Percentiles rank a stretch among this genome's conserved stretches.
These are phyloP conservation scores for Pelargonium citronellum DNA, from an alignment of 441 rosid species.

Conservation along the genomic window DNA sequence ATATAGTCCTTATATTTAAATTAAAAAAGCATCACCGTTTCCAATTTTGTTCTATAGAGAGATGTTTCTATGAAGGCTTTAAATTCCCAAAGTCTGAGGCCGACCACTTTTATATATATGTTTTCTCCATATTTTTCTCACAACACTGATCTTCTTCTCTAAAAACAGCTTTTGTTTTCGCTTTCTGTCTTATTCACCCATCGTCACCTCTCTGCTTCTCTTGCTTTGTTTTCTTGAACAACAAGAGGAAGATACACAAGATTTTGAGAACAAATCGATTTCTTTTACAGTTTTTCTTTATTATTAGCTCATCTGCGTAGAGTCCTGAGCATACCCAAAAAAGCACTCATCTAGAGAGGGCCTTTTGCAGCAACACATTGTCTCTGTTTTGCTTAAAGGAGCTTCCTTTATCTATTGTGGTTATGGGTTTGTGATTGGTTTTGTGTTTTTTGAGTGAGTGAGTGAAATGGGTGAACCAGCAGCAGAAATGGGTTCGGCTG, in stretches of 20 bases:
- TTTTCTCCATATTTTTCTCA: conserved; percentile 11
- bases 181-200: background rate
- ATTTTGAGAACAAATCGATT: background rate
- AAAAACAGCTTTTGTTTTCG: conserved; percentile 21
- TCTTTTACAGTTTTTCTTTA: background rate
- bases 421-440: conserved; percentile 21
- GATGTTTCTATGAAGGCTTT: background rate
- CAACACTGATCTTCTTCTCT: conserved; percentile 17
- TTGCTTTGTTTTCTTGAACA: conserved; percentile 17
- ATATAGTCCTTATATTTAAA: no score
- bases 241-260: background rate
- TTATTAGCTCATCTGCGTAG: background rate
- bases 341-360: background rate
- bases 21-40: no score
- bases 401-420: background rate
- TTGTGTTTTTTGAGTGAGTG: conserved; percentile 17
- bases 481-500: conserved; percentile 39
- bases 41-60: no score
- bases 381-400: background rate
- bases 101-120: conserved; percentile 20
- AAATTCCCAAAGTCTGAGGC: conserved; percentile 24
- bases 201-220: background rate
- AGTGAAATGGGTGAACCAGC: conserved; percentile 21
- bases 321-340: background rate
- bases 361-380: background rate